phyloP scores from a whole-genome alignment of 2,329 filamentous ascomycete genomes.

The Trichoderma endophyticum region DNA sequence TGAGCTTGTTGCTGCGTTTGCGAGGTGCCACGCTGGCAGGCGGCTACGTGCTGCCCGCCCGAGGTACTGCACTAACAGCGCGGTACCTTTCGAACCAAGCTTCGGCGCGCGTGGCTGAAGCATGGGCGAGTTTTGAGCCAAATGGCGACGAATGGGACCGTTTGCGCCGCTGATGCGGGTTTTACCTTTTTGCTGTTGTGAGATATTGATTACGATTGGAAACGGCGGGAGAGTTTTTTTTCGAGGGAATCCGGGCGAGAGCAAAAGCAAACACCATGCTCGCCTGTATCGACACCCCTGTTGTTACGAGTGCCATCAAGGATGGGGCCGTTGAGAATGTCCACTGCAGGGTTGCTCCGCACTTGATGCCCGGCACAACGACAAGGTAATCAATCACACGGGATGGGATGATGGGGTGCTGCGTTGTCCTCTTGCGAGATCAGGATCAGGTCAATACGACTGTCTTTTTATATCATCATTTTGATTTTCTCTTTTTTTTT shows the following conservation, averaged over 20 bases:
- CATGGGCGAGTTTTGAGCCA: background rate
- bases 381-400: background rate
- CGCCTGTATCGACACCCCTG: background rate
- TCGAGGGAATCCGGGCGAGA: background rate
- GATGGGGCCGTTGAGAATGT: background rate
- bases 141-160: background rate
- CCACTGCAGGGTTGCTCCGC: slow-evolving; percentile 4
- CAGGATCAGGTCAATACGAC: background rate
- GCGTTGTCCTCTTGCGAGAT: background rate
- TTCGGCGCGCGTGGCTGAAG: background rate
- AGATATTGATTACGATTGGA: background rate
- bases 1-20: slow-evolving; percentile 7
- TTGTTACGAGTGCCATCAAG: background rate
- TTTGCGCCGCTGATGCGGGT: slow-evolving; percentile 11
- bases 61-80: background rate
- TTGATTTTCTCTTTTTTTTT: background rate
- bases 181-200: background rate
- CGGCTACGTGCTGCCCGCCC: background rate
- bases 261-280: background rate
- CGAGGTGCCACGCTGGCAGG: slow-evolving; percentile 1
- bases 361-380: background rate
- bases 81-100: background rate
- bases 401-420: background rate
- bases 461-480: background rate
- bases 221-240: background rate